Evolutionary conservation across 148 eudicot species (phyloP).

Genomic region (Rhododendron kiyosumense): DNA sequence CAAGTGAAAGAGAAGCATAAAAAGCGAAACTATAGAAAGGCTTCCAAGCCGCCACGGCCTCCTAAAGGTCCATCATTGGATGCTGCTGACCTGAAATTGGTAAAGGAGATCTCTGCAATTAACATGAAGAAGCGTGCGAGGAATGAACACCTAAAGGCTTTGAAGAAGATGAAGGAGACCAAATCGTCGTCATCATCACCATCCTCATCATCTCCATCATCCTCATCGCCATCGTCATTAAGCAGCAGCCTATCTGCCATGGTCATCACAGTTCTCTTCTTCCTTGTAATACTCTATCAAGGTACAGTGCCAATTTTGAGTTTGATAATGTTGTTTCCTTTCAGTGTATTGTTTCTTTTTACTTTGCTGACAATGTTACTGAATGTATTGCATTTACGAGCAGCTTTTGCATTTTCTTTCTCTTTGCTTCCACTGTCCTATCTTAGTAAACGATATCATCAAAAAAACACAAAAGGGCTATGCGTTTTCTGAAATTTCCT

Average conservation of each 20-base stretch:
- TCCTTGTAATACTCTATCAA: conserved; percentile 50
- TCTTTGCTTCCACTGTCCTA: background rate
- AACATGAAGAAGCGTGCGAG: conserved; percentile 66
- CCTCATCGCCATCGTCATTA: conserved; percentile 20
- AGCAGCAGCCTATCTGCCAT: conserved; percentile 40
- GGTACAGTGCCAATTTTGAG: conserved; percentile 31
- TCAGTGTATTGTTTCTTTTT: background rate
- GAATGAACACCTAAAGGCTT: conserved; percentile 47
- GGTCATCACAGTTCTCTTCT: conserved; percentile 52
- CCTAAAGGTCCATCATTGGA: conserved; percentile 66
- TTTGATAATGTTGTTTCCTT: background rate
- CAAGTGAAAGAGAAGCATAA: conserved; percentile 37
- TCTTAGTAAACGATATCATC: too few species aligned
- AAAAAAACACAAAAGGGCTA: too few species aligned
- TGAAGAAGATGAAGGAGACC: conserved; percentile 55
- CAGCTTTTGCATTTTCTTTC: background rate
- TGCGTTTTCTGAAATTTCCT: too few species aligned
- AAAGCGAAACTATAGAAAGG: conserved; percentile 37
- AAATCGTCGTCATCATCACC: conserved; percentile 7
- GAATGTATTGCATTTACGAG: background rate
- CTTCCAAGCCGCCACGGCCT: conserved; percentile 76
- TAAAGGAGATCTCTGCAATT: conserved; percentile 57
- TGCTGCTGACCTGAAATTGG: conserved; percentile 50
- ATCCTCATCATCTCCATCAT: conserved; percentile 1
- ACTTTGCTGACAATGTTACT: background rate